Conservation (phyloP, 192 early-diverging fungal genomes). For the Funneliformis mosseae region DNA sequence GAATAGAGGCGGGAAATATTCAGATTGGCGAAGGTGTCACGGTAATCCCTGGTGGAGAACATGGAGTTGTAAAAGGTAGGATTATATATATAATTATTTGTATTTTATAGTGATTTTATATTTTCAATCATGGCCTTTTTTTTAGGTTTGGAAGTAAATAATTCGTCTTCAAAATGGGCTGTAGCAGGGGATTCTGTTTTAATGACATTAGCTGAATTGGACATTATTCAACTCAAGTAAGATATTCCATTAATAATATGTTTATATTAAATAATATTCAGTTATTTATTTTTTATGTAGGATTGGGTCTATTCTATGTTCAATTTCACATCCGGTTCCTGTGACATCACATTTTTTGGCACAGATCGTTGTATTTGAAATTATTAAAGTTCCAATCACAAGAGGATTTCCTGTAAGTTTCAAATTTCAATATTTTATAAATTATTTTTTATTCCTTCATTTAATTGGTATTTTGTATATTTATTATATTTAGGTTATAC, state of each 20-base stretch:
- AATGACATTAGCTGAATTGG: constrained; percentile 71
- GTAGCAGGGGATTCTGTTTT: constrained; percentile 91
- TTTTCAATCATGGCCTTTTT: constrained; percentile 30
- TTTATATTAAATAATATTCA: constrained; percentile 29
- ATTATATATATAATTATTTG: constrained; percentile 1
- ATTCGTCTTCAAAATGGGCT: constrained; percentile 79
- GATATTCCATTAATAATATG: not conserved
- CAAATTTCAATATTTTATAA: not conserved
- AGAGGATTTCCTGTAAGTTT: constrained; percentile 81
- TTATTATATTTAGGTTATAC: constrained; percentile 57
- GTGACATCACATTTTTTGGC: constrained; percentile 77
- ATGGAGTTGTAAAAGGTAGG: constrained; percentile 74
- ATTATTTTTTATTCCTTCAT: not conserved
- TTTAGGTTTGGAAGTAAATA: constrained; percentile 73
- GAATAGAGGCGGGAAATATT: constrained; percentile 85
- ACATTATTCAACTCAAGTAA: constrained; percentile 73
- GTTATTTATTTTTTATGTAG: constrained; percentile 42
- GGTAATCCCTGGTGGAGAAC: constrained; percentile 80
- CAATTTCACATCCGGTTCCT: constrained; percentile 67
- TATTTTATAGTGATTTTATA: not conserved
- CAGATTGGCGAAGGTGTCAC: constrained; percentile 84
- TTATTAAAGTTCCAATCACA: constrained; percentile 88
- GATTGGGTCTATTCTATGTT: constrained; percentile 85
- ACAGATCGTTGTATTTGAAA: constrained; percentile 94
- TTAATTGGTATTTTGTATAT: constrained; percentile 16